Percentiles rank a stretch among this genome's conserved stretches.
Conservation (phyloP, 2,329 filamentous ascomycete species). For the Arachnopeziza araneosa region DNA sequence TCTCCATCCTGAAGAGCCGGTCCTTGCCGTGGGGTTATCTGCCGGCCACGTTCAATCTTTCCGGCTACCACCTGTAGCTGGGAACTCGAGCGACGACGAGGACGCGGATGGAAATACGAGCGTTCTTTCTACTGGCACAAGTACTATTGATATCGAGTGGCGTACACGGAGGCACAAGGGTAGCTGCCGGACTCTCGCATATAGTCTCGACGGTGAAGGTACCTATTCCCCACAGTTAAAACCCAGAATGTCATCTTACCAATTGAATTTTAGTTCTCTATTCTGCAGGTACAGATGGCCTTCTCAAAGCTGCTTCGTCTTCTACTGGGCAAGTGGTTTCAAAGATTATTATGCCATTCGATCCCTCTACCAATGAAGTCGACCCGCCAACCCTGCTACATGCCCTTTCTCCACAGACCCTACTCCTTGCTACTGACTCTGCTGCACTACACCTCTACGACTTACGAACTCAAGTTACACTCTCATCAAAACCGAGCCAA, state of each 20-base stretch:
- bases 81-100: conserved; percentile 45
- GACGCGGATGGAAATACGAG: conserved; percentile 45
- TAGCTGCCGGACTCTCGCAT: conserved; percentile 78
- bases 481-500: conserved; percentile 63
- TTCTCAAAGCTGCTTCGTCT: conserved; percentile 54
- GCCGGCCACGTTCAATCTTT: conserved; percentile 83
- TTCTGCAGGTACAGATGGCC: conserved; percentile 55
- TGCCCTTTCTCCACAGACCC: conserved; percentile 76
- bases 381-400: conserved; percentile 80
- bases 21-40: conserved; percentile 80
- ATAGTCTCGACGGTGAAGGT: conserved; percentile 70
- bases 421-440: conserved; percentile 87
- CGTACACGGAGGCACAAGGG: conserved; percentile 86
- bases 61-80: conserved; percentile 55
- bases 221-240: conserved; percentile 37
- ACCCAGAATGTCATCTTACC: neutral
- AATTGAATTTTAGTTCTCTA: conserved; percentile 41
- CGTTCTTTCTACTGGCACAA: conserved; percentile 56
- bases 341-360: conserved; percentile 70
- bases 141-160: conserved; percentile 79
- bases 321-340: conserved; percentile 63
- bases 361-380: conserved; percentile 32
- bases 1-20: conserved; percentile 75
- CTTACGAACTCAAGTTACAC: conserved; percentile 55
- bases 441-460: conserved; percentile 86